A percentile compares a stretch with the other conserved stretches of the same genome.
Conservation (phyloP, 2,329 filamentous ascomycete species). For the Beauveria brongniartii region DNA sequence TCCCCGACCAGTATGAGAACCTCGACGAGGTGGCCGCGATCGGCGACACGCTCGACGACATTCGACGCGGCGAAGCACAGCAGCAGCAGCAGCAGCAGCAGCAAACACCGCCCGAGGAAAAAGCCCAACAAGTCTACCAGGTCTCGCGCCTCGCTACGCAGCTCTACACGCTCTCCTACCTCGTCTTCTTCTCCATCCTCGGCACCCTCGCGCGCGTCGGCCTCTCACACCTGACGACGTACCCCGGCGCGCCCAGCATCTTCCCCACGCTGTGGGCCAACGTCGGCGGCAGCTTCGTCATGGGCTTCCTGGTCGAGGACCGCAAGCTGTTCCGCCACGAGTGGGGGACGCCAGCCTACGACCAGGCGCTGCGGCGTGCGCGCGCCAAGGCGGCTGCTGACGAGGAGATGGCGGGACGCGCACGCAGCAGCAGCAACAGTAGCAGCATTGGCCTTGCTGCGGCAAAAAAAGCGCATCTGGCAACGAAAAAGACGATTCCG, state of each 20-base stretch:
- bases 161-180: slow-evolving; percentile 68
- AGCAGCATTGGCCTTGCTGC: slow-evolving; percentile 27
- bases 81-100: slow-evolving; percentile 1
- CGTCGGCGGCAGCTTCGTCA: slow-evolving; percentile 67
- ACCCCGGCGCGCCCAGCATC: slow-evolving; percentile 65
- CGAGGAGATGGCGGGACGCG: not conserved
- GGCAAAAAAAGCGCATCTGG: slow-evolving; percentile 49
- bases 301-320: slow-evolving; percentile 83
- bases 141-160: slow-evolving; percentile 47
- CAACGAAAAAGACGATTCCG: slow-evolving; percentile 76
- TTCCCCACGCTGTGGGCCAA: slow-evolving; percentile 83
- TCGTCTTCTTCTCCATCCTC: slow-evolving; percentile 76
- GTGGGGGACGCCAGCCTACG: slow-evolving; percentile 43
- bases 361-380: slow-evolving; percentile 25
- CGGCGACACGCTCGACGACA: slow-evolving; percentile 11
- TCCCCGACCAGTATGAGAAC: slow-evolving; percentile 31
- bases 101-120: not conserved
- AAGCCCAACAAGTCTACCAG: not conserved
- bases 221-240: slow-evolving; percentile 69
- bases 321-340: slow-evolving; percentile 63
- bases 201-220: slow-evolving; percentile 80
- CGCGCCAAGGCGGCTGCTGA: slow-evolving; percentile 8
- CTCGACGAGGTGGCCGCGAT: slow-evolving; percentile 30
- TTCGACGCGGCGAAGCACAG: not conserved
- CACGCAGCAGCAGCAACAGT: too few relatives aligned